Evolutionary conservation across 176 grass and related monocot genomes (phyloP).

Genomic region (Alloteropsis semialata): DNA sequence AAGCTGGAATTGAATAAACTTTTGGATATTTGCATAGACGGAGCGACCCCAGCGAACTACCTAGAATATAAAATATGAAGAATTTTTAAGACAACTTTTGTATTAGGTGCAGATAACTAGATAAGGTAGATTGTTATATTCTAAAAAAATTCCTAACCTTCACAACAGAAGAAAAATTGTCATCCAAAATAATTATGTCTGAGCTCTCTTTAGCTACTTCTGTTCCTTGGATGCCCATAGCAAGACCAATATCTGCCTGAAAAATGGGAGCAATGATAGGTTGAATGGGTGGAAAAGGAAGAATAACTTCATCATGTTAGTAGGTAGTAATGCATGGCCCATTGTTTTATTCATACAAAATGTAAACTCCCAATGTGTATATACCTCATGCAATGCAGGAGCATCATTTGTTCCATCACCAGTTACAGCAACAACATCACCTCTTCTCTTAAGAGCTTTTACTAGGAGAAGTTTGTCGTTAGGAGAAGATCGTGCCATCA

Average conservation of each 20-base stretch:
- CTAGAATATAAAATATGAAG: conserved; percentile 41
- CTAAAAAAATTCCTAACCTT: conserved; percentile 54
- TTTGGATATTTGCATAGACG: conserved; percentile 96
- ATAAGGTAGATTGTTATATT: conserved; percentile 23
- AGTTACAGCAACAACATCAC: conserved; percentile 89
- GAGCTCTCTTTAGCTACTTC: conserved; percentile 99
- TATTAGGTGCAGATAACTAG: not conserved
- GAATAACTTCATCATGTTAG: conserved; percentile 1
- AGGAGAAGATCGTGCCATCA: conserved; percentile 96
- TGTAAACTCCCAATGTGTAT: not conserved
- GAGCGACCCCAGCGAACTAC: conserved; percentile 98
- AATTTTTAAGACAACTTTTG: not conserved
- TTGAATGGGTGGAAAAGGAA: not conserved
- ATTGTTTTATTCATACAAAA: conserved; percentile 22
- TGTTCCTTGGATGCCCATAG: conserved; percentile 97
- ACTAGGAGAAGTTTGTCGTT: conserved; percentile 93
- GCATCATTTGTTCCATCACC: conserved; percentile 98
- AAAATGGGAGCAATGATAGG: conserved; percentile 21
- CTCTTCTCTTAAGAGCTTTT: conserved; percentile 76
- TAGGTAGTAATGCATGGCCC: not conserved
- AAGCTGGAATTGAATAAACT: conserved; percentile 98
- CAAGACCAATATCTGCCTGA: conserved; percentile 98
- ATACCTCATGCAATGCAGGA: conserved; percentile 90
- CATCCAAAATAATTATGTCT: conserved; percentile 97
- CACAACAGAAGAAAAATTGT: conserved; percentile 95